Conservation (phyloP, 257 asterid genomes). For the Nicotiana tomentosiformis region DNA sequence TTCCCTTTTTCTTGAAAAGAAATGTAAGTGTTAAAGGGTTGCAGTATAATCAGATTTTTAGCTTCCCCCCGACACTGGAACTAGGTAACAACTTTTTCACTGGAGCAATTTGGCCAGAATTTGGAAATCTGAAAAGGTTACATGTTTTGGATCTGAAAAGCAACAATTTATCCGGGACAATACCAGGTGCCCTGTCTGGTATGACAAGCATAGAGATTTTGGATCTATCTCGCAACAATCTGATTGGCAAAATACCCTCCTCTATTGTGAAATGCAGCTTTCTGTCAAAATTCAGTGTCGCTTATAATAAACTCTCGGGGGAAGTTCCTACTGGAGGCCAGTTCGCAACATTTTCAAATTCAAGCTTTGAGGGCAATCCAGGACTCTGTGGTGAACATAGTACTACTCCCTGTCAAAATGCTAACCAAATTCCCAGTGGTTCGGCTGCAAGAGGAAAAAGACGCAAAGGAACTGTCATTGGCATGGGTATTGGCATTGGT, state of each 20-base stretch:
- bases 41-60: slow-evolving; percentile 44
- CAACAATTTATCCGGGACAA: slow-evolving; percentile 56
- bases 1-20: slow-evolving; percentile 49
- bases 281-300: slow-evolving; percentile 53
- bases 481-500: slow-evolving; percentile 53
- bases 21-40: slow-evolving; percentile 24
- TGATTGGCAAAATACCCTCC: slow-evolving; percentile 56
- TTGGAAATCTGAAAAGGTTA: slow-evolving; percentile 55
- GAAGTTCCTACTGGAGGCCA: slow-evolving; percentile 54
- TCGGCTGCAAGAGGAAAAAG: slow-evolving; percentile 20
- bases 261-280: slow-evolving; percentile 50
- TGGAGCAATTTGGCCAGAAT: slow-evolving; percentile 70
- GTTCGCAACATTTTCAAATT: slow-evolving; percentile 46
- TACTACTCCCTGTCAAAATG: slow-evolving; percentile 23
- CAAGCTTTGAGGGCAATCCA: slow-evolving; percentile 65
- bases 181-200: slow-evolving; percentile 51
- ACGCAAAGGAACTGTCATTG: slow-evolving; percentile 28
- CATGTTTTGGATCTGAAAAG: slow-evolving; percentile 58
- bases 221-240: slow-evolving; percentile 62
- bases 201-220: slow-evolving; percentile 56
- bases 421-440: slow-evolving; percentile 10
- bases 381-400: slow-evolving; percentile 57
- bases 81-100: slow-evolving; percentile 60
- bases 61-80: slow-evolving; percentile 64
- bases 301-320: slow-evolving; percentile 59